A percentile compares a stretch with the other conserved stretches of the same genome.
Evolutionary conservation across 2,329 filamentous ascomycete genomes (phyloP).

Genomic region (Trichoderma atrobrunneum): DNA sequence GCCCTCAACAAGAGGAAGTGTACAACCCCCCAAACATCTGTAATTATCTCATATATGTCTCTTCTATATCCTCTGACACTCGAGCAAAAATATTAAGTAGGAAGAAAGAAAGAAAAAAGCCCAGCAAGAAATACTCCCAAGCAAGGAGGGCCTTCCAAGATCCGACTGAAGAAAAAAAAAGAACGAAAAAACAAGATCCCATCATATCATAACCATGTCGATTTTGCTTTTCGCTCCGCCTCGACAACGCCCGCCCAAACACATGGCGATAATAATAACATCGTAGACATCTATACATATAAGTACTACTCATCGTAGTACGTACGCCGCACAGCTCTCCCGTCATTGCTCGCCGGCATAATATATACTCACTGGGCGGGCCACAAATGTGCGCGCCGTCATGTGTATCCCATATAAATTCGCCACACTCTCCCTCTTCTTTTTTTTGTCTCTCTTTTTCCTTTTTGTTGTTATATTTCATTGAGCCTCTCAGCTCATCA

Average conservation of each 20-base stretch:
- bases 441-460: neutral
- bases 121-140: neutral
- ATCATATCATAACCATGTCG: conserved; percentile 6
- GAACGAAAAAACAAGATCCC: neutral
- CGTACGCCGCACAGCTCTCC: neutral
- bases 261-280: neutral
- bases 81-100: neutral
- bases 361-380: neutral
- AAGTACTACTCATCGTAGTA: neutral
- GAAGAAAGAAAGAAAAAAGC: neutral
- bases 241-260: neutral
- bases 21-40: neutral
- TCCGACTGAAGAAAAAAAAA: neutral
- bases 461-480: neutral
- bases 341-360: neutral
- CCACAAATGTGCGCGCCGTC: neutral
- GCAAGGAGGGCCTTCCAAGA: neutral
- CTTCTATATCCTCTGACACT: neutral
- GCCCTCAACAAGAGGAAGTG: neutral
- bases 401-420: conserved; percentile 12
- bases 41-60: neutral
- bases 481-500: conserved; percentile 43
- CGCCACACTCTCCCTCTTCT: neutral
- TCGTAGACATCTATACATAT: neutral
- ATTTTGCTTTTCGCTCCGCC: neutral